These are phyloP conservation scores for Talaromyces thailandensis DNA, from an alignment of 495 filamentous ascomycete genomes.

Conservation along the genomic window DNA sequence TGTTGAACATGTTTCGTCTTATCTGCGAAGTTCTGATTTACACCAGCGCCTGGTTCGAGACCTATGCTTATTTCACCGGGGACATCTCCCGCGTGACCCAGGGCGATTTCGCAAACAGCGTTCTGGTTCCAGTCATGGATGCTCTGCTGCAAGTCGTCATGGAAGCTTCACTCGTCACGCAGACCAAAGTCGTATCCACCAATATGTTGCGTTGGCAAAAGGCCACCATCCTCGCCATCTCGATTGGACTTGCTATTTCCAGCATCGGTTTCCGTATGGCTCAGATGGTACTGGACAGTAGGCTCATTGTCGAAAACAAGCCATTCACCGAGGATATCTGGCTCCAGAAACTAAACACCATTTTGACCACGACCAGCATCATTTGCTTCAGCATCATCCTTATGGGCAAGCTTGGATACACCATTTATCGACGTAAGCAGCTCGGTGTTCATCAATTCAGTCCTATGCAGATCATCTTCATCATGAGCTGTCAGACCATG, in stretches of 20 bases:
- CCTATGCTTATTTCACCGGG: constrained; percentile 48
- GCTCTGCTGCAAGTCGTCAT: constrained; percentile 53
- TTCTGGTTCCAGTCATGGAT: constrained; percentile 43
- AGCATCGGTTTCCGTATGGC: constrained; percentile 53
- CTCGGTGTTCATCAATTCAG: constrained; percentile 53
- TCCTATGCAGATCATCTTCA: constrained; percentile 62
- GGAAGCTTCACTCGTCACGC: constrained; percentile 60
- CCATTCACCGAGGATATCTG: constrained; percentile 16
- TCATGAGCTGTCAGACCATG: constrained; percentile 72
- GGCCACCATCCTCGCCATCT: constrained; percentile 35
- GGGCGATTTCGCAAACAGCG: constrained; percentile 38
- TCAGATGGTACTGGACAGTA: constrained; percentile 46
- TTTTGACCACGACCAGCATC: constrained; percentile 53
- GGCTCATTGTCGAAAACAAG: constrained; percentile 31
- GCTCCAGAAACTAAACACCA: constrained; percentile 45
- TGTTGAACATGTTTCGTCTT: constrained; percentile 51
- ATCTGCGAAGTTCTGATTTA: constrained; percentile 51
- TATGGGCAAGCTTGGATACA: constrained; percentile 56
- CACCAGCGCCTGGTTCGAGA: constrained; percentile 43
- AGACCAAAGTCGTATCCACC: constrained; percentile 55
- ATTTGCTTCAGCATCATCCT: constrained; percentile 72
- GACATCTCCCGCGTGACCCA: constrained; percentile 46
- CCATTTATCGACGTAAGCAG: constrained; percentile 45
- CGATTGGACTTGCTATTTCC: constrained; percentile 41
- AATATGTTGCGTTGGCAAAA: constrained; percentile 35